Evolutionary conservation across 2,329 filamentous ascomycete genomes (phyloP).

Genomic region (Ramichloridium luteum): DNA sequence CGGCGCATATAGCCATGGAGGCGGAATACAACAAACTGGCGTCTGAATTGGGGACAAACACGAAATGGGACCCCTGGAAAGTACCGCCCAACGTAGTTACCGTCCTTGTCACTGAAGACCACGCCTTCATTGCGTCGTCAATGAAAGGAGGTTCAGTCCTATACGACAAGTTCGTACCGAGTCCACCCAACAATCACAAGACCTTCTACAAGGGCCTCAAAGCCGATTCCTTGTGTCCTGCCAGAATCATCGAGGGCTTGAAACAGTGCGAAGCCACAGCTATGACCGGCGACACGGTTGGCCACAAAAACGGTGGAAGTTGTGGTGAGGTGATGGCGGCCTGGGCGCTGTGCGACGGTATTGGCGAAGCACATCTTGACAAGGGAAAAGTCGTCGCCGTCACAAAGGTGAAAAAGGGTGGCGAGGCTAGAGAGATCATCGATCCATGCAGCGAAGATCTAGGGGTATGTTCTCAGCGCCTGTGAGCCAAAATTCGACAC

Average conservation of each 20-base stretch:
- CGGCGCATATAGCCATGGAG: background rate
- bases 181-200: background rate
- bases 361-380: background rate
- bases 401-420: too few species aligned
- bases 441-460: too few species aligned
- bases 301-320: background rate
- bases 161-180: background rate
- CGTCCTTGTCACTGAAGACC: background rate
- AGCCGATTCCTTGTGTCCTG: too few species aligned
- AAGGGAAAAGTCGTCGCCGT: background rate
- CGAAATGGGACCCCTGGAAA: background rate
- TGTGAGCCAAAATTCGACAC: too few species aligned
- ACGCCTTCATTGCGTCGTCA: background rate
- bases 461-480: too few species aligned
- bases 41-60: background rate
- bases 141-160: background rate
- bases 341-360: background rate
- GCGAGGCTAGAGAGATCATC: too few species aligned
- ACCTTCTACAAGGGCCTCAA: too few species aligned
- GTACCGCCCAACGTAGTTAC: background rate
- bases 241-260: background rate
- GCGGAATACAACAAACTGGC: background rate
- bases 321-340: background rate
- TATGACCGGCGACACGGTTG: background rate
- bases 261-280: background rate